Evolutionary conservation across 345 rosid genomes (phyloP).

Genomic region (Aethionema arabicum): DNA sequence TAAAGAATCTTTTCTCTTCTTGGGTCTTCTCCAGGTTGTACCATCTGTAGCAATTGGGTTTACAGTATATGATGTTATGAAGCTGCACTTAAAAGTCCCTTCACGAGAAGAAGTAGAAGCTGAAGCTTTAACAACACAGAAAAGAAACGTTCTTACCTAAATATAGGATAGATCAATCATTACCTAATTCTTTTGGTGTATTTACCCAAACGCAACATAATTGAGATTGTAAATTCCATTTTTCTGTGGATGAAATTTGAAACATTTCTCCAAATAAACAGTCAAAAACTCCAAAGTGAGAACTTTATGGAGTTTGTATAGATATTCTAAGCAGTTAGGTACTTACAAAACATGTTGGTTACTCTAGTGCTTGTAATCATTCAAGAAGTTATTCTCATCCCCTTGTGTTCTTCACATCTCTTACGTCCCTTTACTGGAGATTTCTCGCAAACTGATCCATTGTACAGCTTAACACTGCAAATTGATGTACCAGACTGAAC

Average conservation of each 20-base stretch:
- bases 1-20: not conserved
- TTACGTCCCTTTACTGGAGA: constrained; percentile 32
- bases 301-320: not conserved
- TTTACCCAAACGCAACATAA: constrained; percentile 20
- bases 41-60: constrained; percentile 95
- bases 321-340: constrained; percentile 3
- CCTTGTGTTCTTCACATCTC: constrained; percentile 40
- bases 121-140: constrained; percentile 46
- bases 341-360: constrained; percentile 21
- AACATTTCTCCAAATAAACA: constrained; percentile 19
- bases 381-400: constrained; percentile 39
- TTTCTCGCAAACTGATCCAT: constrained; percentile 32
- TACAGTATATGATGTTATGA: constrained; percentile 88
- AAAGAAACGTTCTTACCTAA: constrained; percentile 52
- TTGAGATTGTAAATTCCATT: constrained; percentile 39
- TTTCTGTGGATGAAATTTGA: constrained; percentile 33
- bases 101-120: constrained; percentile 63
- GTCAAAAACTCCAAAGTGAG: not conserved
- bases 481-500: constrained; percentile 16
- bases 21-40: constrained; percentile 54
- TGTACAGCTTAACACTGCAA: constrained; percentile 36
- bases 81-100: constrained; percentile 74
- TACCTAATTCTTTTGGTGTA: constrained; percentile 29
- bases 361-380: constrained; percentile 2
- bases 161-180: constrained; percentile 10